Conservation (phyloP, 2,329 filamentous ascomycete genomes). For the Neofusicoccum ribis region DNA sequence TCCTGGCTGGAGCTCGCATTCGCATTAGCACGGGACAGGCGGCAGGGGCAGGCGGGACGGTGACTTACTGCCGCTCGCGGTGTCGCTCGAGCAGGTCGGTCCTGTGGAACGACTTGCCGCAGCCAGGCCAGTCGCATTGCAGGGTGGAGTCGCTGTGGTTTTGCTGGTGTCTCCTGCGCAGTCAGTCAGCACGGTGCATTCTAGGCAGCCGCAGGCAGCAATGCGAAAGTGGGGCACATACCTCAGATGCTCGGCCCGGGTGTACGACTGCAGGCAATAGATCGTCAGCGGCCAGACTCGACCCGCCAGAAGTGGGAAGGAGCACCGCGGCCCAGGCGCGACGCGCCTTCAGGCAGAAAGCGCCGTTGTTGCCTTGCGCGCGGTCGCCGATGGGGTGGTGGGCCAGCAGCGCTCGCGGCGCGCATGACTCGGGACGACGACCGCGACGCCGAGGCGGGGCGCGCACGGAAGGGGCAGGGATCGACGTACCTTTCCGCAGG, state of each 20-base stretch:
- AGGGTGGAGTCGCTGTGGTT: slow-evolving; percentile 47
- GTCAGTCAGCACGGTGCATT: neutral
- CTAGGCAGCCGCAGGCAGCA: neutral
- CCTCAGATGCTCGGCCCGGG: slow-evolving; percentile 50
- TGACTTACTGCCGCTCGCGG: slow-evolving; percentile 46
- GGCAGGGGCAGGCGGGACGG: neutral
- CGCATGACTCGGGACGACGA: slow-evolving; percentile 3
- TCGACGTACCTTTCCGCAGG: slow-evolving; percentile 47
- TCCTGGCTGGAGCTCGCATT: slow-evolving; percentile 16
- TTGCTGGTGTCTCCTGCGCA: slow-evolving; percentile 46
- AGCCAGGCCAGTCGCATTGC: slow-evolving; percentile 42
- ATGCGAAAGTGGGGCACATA: slow-evolving; percentile 24
- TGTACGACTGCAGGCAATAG: slow-evolving; percentile 41
- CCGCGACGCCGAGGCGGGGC: neutral
- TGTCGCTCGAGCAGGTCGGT: slow-evolving; percentile 48
- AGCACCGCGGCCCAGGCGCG: neutral
- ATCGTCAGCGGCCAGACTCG: neutral
- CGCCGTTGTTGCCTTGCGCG: neutral
- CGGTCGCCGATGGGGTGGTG: neutral
- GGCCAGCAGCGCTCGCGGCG: neutral
- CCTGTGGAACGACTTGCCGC: slow-evolving; percentile 46
- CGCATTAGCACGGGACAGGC: slow-evolving; percentile 2
- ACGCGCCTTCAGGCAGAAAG: neutral
- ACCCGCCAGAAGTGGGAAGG: neutral
- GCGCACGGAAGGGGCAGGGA: neutral